Evolutionary conservation across 257 asterid genomes (phyloP).

Genomic region (Nyctanthes arbortristis): DNA sequence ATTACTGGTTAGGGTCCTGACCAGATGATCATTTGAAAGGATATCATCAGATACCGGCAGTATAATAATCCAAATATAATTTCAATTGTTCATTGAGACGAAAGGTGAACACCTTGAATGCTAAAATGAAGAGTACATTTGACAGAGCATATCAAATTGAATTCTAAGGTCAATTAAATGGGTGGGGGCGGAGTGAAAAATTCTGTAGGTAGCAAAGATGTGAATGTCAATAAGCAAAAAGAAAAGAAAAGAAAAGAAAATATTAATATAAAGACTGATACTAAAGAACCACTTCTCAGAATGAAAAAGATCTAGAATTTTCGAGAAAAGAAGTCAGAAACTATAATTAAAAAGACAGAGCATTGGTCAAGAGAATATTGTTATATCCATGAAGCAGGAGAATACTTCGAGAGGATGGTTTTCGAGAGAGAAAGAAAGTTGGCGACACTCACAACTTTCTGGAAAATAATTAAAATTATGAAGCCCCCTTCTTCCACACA

Average conservation of each 20-base stretch:
- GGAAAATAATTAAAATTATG: too few relatives aligned
- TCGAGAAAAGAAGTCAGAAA: background rate
- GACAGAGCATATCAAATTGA: too few relatives aligned
- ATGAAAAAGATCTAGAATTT: too few relatives aligned
- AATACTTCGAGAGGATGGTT: background rate
- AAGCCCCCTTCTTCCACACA: background rate
- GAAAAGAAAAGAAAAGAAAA: too few relatives aligned
- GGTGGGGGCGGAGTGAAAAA: too few relatives aligned
- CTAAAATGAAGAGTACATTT: background rate
- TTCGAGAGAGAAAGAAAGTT: background rate
- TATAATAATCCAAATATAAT: constrained; percentile 12
- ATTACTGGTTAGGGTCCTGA: constrained; percentile 97
- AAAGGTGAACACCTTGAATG: background rate
- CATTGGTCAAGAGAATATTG: background rate
- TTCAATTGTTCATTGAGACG: too few relatives aligned
- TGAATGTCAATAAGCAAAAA: background rate
- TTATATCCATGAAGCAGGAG: background rate
- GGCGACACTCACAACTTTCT: background rate
- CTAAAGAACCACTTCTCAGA: background rate
- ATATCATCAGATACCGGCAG: background rate
- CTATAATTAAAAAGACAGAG: too few relatives aligned
- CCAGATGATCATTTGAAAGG: too few relatives aligned
- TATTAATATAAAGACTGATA: background rate
- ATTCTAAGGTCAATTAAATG: background rate
- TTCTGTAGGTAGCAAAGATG: background rate